These are phyloP conservation scores for Populus hybrid DNA, from an alignment of 441 rosid species.

Conservation along the genomic window DNA sequence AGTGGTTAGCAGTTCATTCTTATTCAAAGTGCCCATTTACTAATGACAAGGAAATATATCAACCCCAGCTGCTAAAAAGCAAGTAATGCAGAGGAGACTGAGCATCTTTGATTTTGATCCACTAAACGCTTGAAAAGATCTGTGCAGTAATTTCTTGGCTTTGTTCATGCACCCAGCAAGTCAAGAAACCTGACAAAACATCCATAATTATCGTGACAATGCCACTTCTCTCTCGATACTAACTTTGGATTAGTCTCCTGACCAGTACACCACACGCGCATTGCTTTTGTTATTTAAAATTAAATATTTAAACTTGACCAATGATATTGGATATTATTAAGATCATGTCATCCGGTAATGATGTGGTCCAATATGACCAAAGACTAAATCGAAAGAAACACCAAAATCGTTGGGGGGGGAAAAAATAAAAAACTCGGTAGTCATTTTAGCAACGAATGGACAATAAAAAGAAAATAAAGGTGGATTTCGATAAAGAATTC, in stretches of 20 bases:
- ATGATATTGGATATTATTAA: neutral
- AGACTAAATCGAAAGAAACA: neutral
- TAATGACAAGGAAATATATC: no score
- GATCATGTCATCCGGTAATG: neutral
- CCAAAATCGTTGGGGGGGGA: no score
- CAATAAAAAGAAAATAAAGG: no score
- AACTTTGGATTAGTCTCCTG: neutral
- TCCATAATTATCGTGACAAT: neutral
- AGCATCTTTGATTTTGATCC: neutral
- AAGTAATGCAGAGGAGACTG: no score
- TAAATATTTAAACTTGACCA: neutral
- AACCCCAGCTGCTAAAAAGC: no score
- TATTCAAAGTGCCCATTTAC: no score
- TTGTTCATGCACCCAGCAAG: neutral
- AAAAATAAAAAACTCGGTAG: no score
- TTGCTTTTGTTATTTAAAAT: neutral
- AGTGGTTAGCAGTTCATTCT: neutral
- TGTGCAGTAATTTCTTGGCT: neutral
- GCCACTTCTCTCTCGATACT: neutral
- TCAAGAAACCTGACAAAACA: neutral
- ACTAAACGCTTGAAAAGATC: neutral
- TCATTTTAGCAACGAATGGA: no score
- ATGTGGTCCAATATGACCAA: neutral
- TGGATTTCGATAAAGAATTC: no score
- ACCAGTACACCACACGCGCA: neutral